phyloP scores from a whole-genome alignment of 2,329 filamentous ascomycete genomes.

The Ceratocystis alfenasii region DNA sequence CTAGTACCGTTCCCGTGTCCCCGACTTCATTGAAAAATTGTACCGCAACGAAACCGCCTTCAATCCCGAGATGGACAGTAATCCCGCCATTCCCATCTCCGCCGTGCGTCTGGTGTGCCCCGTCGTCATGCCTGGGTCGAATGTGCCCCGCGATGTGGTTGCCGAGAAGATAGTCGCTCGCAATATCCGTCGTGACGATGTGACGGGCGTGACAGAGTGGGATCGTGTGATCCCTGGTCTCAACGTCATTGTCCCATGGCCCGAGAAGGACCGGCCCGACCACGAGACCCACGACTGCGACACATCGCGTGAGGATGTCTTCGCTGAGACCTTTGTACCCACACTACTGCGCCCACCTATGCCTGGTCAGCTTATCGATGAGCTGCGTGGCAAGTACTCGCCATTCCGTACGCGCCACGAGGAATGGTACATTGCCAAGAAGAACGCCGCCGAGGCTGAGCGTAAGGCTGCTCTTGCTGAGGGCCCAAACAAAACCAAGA shows the following conservation, averaged over 20 bases:
- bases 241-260: constrained; percentile 67
- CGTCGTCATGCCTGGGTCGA: constrained; percentile 53
- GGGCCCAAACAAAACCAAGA: constrained; percentile 26
- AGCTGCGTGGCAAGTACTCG: constrained; percentile 73
- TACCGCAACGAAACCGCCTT: constrained; percentile 33
- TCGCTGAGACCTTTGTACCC: constrained; percentile 65
- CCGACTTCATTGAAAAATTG: constrained; percentile 20
- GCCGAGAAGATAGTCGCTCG: constrained; percentile 55
- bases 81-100: constrained; percentile 52
- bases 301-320: constrained; percentile 64
- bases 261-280: constrained; percentile 45
- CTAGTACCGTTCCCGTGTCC: constrained; percentile 19
- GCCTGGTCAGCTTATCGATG: constrained; percentile 66
- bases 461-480: constrained; percentile 29
- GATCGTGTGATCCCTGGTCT: constrained; percentile 56
- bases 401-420: constrained; percentile 73
- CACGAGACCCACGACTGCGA: constrained; percentile 49
- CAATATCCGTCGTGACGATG: constrained; percentile 34
- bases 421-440: constrained; percentile 54
- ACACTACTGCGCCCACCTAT: constrained; percentile 66
- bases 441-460: constrained; percentile 45
- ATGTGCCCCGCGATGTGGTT: constrained; percentile 58
- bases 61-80: constrained; percentile 31
- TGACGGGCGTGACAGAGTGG: constrained; percentile 35
- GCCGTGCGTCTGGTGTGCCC: constrained; percentile 73